Percentiles rank a stretch among this genome's conserved stretches.
Conservation (phyloP, 306 rosid species). For the Crotalaria pallida region DNA sequence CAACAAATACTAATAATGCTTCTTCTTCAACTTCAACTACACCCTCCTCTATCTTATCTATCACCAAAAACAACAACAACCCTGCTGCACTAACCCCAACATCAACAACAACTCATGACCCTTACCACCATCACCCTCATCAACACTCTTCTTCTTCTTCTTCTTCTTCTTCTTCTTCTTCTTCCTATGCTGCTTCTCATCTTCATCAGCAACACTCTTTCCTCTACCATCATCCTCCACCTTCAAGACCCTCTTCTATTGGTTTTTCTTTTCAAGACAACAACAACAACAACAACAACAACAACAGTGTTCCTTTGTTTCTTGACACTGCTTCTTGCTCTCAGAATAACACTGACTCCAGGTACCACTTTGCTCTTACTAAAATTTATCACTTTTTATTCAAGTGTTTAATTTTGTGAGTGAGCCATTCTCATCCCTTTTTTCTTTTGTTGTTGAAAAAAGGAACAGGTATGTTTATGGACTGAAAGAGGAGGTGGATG, state of each 20-base stretch:
- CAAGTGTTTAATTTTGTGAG: not conserved
- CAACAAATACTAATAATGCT: constrained; percentile 25
- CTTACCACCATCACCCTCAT: not conserved
- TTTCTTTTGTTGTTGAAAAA: constrained; percentile 10
- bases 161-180: constrained; percentile 18
- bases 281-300: constrained; percentile 47
- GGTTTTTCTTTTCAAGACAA: constrained; percentile 57
- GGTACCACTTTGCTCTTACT: constrained; percentile 28
- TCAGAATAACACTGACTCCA: constrained; percentile 51
- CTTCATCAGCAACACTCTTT: constrained; percentile 37
- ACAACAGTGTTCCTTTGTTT: constrained; percentile 50
- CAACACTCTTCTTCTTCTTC: constrained; percentile 12
- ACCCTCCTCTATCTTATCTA: constrained; percentile 33
- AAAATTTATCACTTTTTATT: not conserved
- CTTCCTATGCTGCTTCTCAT: constrained; percentile 4
- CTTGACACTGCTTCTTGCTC: constrained; percentile 53
- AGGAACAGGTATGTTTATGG: constrained; percentile 65
- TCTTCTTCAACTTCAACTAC: constrained; percentile 27
- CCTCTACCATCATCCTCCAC: constrained; percentile 30
- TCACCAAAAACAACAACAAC: constrained; percentile 36
- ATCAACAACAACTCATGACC: constrained; percentile 19
- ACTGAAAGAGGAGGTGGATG: constrained; percentile 71
- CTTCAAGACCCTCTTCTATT: constrained; percentile 41
- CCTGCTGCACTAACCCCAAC: constrained; percentile 39
- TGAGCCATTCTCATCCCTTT: no score